Percentiles rank a stretch among this genome's conserved stretches.
Conservation (phyloP, 2,329 filamentous ascomycete species). For the Colletotrichum siamense region DNA sequence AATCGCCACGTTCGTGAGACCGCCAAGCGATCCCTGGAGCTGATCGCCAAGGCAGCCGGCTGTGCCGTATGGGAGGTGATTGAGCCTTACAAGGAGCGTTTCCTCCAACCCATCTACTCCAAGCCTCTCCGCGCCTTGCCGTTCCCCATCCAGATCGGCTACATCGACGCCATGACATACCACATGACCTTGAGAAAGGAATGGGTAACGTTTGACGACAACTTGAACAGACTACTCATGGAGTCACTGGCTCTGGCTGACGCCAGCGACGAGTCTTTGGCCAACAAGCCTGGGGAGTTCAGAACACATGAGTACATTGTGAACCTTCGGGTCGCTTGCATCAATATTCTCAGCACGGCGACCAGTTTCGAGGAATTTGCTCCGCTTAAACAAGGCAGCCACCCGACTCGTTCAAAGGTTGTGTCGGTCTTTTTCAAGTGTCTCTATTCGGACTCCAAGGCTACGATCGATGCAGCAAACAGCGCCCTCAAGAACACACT, state of each 20-base stretch:
- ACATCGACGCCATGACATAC: slow-evolving; percentile 97
- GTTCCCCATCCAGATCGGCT: slow-evolving; percentile 95
- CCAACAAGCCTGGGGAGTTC: slow-evolving; percentile 91
- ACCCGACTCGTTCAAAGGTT: slow-evolving; percentile 71
- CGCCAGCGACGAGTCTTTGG: slow-evolving; percentile 90
- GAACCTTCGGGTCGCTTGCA: slow-evolving; percentile 88
- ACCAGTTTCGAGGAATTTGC: slow-evolving; percentile 94
- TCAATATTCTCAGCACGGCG: slow-evolving; percentile 89
- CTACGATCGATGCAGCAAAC: slow-evolving; percentile 93
- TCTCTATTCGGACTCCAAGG: slow-evolving; percentile 88
- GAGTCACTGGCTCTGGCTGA: slow-evolving; percentile 94
- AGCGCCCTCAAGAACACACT: slow-evolving; percentile 88
- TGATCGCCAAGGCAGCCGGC: slow-evolving; percentile 78
- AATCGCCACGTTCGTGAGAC: slow-evolving; percentile 93
- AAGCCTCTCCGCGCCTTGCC: slow-evolving; percentile 93
- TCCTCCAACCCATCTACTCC: slow-evolving; percentile 91
- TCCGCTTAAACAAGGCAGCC: slow-evolving; percentile 65
- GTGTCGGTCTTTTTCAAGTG: slow-evolving; percentile 98
- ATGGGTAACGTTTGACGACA: slow-evolving; percentile 90
- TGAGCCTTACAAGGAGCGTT: slow-evolving; percentile 85
- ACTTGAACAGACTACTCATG: slow-evolving; percentile 87
- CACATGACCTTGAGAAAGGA: slow-evolving; percentile 88
- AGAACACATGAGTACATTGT: slow-evolving; percentile 96
- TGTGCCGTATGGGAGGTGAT: slow-evolving; percentile 88
- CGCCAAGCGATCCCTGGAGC: slow-evolving; percentile 79